Evolutionary conservation across 2,329 filamentous ascomycete genomes (phyloP), one percentile per base, ranked within the genome.

Genomic region (Hypomyces rosellus): DNA sequence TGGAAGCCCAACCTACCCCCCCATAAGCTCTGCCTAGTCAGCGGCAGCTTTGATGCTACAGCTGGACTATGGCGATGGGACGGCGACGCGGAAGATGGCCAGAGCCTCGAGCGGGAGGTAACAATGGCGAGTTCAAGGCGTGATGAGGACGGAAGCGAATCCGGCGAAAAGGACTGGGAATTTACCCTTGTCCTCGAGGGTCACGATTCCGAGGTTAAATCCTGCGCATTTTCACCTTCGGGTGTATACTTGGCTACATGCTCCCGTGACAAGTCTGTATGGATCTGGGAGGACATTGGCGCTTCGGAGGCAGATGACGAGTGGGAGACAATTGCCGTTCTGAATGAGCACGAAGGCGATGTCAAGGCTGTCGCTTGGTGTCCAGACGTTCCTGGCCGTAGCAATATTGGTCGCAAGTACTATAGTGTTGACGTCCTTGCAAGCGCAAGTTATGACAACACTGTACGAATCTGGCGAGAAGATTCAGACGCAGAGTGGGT

Each of bases 201-300:
- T 0, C 93, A 97, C 66, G 93, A 97, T 63, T 89, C 87, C 20
- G 93, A 99, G 70, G 88, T 99, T 74, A 86, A 96, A 74, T 75
- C 80, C 30, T 82, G 92, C 55, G 77, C 81, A 2, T 95, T 90
- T 72, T 84, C 79, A 15, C 84, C 88, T 0, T 81, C 81, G 0
- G 88, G 88, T 1, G 81, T 86, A 54, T 84, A 89, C 60, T 78
- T 99, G 4, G 93, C 93, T 5, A 96, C 91, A 0, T 96, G 91
- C 69, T 88, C 84, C 48, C 80, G 93, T 45, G 93, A 99, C 67
- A 97, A 97, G 73, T 87, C 82, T 14, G 89, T 97, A 15, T 99
- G 93, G 93, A 89, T 99, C 60, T 99, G 93, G 93, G 93, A 99
- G 69, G 93, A 97, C 66, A 80, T 96, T 48, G 80, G 81, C 37